phyloP scores from a whole-genome alignment of 2,329 filamentous ascomycete genomes.

The Paracoccidioides brasiliensis region DNA sequence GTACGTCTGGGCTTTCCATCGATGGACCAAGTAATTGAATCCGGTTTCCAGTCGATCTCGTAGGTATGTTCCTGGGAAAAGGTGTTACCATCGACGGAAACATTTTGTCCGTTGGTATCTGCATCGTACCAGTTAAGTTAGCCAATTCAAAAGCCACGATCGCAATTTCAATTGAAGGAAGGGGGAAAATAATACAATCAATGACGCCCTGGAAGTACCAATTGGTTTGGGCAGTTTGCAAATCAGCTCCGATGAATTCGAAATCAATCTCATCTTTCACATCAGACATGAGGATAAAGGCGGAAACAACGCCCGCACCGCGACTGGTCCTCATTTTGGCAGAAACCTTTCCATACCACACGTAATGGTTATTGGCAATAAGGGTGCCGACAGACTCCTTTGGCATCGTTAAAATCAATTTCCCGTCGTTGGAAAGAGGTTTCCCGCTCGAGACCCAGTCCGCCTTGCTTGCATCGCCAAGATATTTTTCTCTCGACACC shows the following conservation, averaged over 20 bases:
- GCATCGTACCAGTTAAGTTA: slow-evolving; percentile 1
- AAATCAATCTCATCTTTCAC: slow-evolving; percentile 98
- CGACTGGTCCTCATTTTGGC: slow-evolving; percentile 73
- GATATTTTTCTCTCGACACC: slow-evolving; percentile 62
- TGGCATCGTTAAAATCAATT: slow-evolving; percentile 79
- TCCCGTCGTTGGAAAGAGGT: slow-evolving; percentile 48
- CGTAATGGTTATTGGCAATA: slow-evolving; percentile 68
- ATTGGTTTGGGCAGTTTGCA: slow-evolving; percentile 74
- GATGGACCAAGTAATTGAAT: slow-evolving; percentile 72
- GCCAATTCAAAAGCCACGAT: slow-evolving; percentile 1
- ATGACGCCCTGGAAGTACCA: slow-evolving; percentile 94
- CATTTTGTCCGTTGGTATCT: slow-evolving; percentile 67
- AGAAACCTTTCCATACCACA: slow-evolving; percentile 94
- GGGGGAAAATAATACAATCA: slow-evolving; percentile 51
- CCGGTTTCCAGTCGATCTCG: slow-evolving; percentile 84
- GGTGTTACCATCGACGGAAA: slow-evolving; percentile 48
- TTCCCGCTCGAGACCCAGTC: slow-evolving; percentile 86
- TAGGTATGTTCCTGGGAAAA: slow-evolving; percentile 75
- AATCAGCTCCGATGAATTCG: slow-evolving; percentile 77
- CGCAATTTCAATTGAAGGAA: neutral
- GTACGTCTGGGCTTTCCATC: slow-evolving; percentile 68
- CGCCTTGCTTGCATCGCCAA: slow-evolving; percentile 64
- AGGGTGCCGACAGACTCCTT: slow-evolving; percentile 75
- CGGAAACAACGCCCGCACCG: slow-evolving; percentile 83
- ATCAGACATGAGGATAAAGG: slow-evolving; percentile 89